Conservation (phyloP, 2,329 filamentous ascomycete genomes). For the Beauveria australis region DNA sequence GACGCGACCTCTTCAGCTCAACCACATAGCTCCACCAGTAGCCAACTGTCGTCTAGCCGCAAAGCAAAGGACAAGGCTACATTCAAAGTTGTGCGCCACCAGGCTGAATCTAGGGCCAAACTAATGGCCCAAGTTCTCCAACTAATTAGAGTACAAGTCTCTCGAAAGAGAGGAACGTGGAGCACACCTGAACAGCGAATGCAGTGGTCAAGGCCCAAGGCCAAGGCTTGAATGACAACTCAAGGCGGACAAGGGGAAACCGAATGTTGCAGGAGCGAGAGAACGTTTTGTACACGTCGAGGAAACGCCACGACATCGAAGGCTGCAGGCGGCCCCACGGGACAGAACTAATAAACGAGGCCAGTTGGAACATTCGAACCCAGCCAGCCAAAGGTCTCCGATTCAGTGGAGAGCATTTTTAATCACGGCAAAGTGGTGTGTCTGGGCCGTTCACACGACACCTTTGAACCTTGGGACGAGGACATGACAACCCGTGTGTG, state of each 20-base stretch:
- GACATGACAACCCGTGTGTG: background rate
- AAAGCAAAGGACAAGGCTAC: background rate
- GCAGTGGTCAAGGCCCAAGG: background rate
- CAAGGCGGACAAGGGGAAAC: background rate
- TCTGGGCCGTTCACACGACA: constrained; percentile 6
- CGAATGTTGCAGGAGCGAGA: background rate
- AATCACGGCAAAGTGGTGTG: background rate
- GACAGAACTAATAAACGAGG: background rate
- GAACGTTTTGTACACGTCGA: background rate
- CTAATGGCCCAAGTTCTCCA: background rate
- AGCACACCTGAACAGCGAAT: background rate
- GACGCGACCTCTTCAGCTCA: background rate
- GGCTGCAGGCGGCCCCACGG: background rate
- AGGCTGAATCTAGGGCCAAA: background rate
- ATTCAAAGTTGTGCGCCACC: background rate
- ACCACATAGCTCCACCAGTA: background rate
- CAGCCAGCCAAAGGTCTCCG: background rate
- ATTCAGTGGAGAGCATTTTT: background rate
- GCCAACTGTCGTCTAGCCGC: background rate
- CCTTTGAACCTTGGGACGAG: background rate
- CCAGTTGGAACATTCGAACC: background rate
- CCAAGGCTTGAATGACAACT: background rate
- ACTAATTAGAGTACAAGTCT: background rate
- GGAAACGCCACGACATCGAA: constrained; percentile 3
- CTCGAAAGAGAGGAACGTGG: background rate